These are phyloP conservation scores for Phytophthora pistaciae DNA, from an alignment of 352 stramenopile species.

Conservation along the genomic window DNA sequence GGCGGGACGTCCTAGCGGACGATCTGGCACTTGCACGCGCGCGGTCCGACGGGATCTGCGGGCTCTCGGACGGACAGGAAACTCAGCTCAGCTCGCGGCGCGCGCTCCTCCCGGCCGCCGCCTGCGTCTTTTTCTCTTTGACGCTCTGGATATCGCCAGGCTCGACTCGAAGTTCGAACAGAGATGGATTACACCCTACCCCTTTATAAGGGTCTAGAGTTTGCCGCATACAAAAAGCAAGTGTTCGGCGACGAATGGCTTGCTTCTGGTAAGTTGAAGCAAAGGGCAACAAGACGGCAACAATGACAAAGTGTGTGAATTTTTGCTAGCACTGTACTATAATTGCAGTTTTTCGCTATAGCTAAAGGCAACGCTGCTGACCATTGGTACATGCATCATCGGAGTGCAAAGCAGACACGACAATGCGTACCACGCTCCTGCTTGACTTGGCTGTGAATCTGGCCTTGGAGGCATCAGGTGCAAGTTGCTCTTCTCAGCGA, in stretches of 20 bases:
- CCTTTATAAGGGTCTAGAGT: conserved; percentile 12
- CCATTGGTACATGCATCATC: background rate
- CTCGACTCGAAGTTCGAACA: conserved; percentile 24
- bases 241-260: background rate
- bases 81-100: background rate
- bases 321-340: background rate
- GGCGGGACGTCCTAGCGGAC: background rate
- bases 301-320: background rate
- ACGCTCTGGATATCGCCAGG: conserved; percentile 16
- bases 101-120: background rate
- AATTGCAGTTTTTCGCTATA: background rate
- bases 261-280: conserved; percentile 2
- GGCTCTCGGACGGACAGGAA: background rate
- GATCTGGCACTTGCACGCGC: background rate
- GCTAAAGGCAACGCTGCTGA: background rate
- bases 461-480: background rate
- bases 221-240: conserved; percentile 3
- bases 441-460: conserved; percentile 22
- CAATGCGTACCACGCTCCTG: conserved; percentile 22
- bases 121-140: conserved; percentile 24
- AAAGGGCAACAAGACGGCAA: background rate
- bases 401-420: conserved; percentile 10
- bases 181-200: conserved; percentile 18
- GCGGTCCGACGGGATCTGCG: background rate
- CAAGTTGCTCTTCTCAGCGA: background rate